phyloP scores from a whole-genome alignment of 2,329 filamentous ascomycete species.

The Chaetomium globosum region DNA sequence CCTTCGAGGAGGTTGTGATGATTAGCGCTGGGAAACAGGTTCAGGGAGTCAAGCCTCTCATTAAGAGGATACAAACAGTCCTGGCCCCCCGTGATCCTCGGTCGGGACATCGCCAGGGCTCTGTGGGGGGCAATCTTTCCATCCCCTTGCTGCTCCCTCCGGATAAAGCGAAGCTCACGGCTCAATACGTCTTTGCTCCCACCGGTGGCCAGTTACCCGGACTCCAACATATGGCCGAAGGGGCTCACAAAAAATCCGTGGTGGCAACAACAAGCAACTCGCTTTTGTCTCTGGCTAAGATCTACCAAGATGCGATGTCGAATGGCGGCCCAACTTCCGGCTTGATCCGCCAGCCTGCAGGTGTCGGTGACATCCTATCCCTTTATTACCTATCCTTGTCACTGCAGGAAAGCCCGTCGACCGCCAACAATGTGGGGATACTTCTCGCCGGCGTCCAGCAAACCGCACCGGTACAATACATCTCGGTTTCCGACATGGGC shows the following conservation, averaged over 20 bases:
- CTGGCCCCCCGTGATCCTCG: slow-evolving; percentile 56
- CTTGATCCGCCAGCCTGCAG: slow-evolving; percentile 65
- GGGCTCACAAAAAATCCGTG: slow-evolving; percentile 73
- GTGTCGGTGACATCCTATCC: slow-evolving; percentile 88
- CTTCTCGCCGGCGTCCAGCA: slow-evolving; percentile 94
- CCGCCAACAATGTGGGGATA: slow-evolving; percentile 97
- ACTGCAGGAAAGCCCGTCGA: slow-evolving; percentile 92
- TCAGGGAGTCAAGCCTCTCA: slow-evolving; percentile 74
- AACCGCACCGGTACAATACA: slow-evolving; percentile 45
- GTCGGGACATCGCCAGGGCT: slow-evolving; percentile 26
- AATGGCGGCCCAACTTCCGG: slow-evolving; percentile 62
- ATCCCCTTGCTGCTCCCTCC: slow-evolving; percentile 79
- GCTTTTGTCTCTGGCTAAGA: slow-evolving; percentile 90
- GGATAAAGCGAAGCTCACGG: slow-evolving; percentile 79
- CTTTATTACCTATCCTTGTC: slow-evolving; percentile 95
- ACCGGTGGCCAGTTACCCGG: slow-evolving; percentile 76
- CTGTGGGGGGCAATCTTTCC: slow-evolving; percentile 37
- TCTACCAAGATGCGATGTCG: slow-evolving; percentile 94
- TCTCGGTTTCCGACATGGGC: slow-evolving; percentile 36
- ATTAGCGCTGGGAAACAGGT: slow-evolving; percentile 77
- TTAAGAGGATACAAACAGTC: slow-evolving; percentile 73
- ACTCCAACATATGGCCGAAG: slow-evolving; percentile 70
- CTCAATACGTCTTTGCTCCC: slow-evolving; percentile 76
- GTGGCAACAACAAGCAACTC: slow-evolving; percentile 95
- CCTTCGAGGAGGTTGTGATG: slow-evolving; percentile 92